Conservation (phyloP, 306 rosid species). For the Quillaja saponaria region DNA sequence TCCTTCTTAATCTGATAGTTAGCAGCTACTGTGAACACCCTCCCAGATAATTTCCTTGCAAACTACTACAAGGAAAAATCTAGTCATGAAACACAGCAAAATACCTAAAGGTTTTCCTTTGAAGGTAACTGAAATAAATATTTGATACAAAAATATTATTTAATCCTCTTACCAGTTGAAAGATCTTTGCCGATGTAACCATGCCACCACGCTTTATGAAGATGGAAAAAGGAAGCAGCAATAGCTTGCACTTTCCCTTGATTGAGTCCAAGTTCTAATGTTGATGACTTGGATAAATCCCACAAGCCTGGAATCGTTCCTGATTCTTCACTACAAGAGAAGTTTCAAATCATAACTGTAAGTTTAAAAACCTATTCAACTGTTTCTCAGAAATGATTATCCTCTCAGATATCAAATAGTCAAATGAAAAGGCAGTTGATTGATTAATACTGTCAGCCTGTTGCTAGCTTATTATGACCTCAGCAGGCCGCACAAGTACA, state of each 20-base stretch:
- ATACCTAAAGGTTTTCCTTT: constrained; percentile 2
- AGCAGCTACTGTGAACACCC: constrained; percentile 76
- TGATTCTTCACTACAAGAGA: constrained; percentile 61
- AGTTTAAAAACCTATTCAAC: neutral
- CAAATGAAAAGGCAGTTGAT: neutral
- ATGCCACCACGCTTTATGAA: constrained; percentile 70
- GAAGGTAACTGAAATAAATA: constrained; percentile 18
- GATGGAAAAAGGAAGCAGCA: constrained; percentile 28
- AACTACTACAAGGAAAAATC: constrained; percentile 50
- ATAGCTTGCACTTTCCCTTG: constrained; percentile 69
- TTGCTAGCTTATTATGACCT: neutral
- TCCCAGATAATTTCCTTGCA: constrained; percentile 73
- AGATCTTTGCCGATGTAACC: constrained; percentile 68
- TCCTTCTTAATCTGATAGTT: constrained; percentile 86
- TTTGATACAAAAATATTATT: constrained; percentile 22
- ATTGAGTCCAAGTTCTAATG: constrained; percentile 69
- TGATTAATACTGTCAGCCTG: neutral
- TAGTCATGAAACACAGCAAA: constrained; percentile 26
- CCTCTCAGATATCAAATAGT: neutral
- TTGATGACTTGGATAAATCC: constrained; percentile 39
- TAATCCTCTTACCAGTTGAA: constrained; percentile 66
- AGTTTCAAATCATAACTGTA: constrained; percentile 29
- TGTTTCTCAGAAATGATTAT: neutral
- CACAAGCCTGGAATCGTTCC: constrained; percentile 36
- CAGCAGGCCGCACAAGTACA: neutral